phyloP scores from a whole-genome alignment of 2,329 filamentous ascomycete genomes.

The Canariomyces notabilis region DNA sequence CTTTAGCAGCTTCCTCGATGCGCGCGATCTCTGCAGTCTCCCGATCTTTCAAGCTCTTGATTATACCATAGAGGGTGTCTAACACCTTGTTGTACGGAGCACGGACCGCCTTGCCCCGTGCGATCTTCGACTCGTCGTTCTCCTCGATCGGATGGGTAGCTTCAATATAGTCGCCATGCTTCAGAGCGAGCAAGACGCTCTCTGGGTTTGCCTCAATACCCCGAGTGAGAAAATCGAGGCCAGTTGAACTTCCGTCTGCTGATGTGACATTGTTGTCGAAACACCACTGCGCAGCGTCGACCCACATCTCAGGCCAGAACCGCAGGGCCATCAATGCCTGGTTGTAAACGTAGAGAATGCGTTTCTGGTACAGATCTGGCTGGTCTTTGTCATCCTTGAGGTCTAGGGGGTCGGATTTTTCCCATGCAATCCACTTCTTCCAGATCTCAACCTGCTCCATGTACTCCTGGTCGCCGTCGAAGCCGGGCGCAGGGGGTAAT shows the following conservation, averaged over 20 bases:
- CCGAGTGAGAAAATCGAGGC: slow-evolving; percentile 72
- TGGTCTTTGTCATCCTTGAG: slow-evolving; percentile 82
- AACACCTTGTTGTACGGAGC: slow-evolving; percentile 80
- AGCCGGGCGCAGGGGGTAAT: slow-evolving; percentile 77
- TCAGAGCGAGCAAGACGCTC: slow-evolving; percentile 84
- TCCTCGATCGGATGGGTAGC: slow-evolving; percentile 72
- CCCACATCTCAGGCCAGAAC: slow-evolving; percentile 96
- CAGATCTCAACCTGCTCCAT: slow-evolving; percentile 79
- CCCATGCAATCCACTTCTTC: slow-evolving; percentile 93
- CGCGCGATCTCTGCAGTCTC: slow-evolving; percentile 55
- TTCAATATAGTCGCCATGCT: slow-evolving; percentile 83
- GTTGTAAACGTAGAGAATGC: slow-evolving; percentile 86
- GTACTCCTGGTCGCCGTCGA: slow-evolving; percentile 82
- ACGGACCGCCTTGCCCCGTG: slow-evolving; percentile 72
- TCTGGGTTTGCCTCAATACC: slow-evolving; percentile 89
- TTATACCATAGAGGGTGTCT: slow-evolving; percentile 81
- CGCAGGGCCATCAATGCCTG: slow-evolving; percentile 88
- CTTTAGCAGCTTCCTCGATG: slow-evolving; percentile 48
- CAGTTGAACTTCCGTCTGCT: slow-evolving; percentile 55
- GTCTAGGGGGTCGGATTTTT: slow-evolving; percentile 86
- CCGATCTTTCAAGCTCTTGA: slow-evolving; percentile 64
- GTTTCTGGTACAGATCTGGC: slow-evolving; percentile 64
- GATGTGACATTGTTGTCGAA: slow-evolving; percentile 65
- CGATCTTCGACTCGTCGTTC: slow-evolving; percentile 65
- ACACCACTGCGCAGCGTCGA: slow-evolving; percentile 89